These are phyloP conservation scores for Tylopilus vinaceipallidus DNA, from an alignment of 768 basidiomycete species.

Conservation along the genomic window DNA sequence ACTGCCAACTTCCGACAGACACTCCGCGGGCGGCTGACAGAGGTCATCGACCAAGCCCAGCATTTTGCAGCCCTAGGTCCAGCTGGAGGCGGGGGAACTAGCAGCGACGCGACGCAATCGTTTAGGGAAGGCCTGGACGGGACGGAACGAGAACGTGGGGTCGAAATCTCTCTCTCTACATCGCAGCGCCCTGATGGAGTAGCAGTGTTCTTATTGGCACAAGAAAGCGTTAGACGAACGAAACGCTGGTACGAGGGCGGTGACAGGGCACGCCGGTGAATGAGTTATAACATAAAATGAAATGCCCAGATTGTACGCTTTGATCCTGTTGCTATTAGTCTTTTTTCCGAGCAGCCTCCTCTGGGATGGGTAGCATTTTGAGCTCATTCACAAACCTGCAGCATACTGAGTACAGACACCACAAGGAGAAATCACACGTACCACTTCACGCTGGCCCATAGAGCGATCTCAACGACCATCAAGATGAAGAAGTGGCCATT, in stretches of 20 bases:
- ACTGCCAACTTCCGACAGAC: conserved; percentile 45
- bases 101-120: conserved; percentile 60
- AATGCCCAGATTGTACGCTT: background rate
- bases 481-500: conserved; percentile 68
- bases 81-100: conserved; percentile 49
- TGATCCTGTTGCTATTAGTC: conserved; percentile 17
- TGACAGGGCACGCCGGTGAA: conserved; percentile 51
- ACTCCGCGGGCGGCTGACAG: conserved; percentile 73
- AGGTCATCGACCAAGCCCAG: conserved; percentile 83
- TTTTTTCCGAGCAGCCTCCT: conserved; percentile 22
- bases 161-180: background rate
- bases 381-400: conserved; percentile 69
- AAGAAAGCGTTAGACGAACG: conserved; percentile 73
- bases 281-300: background rate
- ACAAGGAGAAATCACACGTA: conserved; percentile 30
- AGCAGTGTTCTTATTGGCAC: conserved; percentile 81
- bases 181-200: conserved; percentile 6
- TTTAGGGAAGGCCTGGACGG: conserved; percentile 91
- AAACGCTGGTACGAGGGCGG: conserved; percentile 85
- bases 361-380: conserved; percentile 34
- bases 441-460: conserved; percentile 87
- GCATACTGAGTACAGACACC: conserved; percentile 10
- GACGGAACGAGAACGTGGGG: conserved; percentile 88
- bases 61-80: conserved; percentile 76
- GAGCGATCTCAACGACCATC: conserved; percentile 58